Evolutionary conservation across 2,329 filamentous ascomycete genomes (phyloP), one percentile per base, ranked within the genome.

Genomic region (Colletotrichum sp.): DNA sequence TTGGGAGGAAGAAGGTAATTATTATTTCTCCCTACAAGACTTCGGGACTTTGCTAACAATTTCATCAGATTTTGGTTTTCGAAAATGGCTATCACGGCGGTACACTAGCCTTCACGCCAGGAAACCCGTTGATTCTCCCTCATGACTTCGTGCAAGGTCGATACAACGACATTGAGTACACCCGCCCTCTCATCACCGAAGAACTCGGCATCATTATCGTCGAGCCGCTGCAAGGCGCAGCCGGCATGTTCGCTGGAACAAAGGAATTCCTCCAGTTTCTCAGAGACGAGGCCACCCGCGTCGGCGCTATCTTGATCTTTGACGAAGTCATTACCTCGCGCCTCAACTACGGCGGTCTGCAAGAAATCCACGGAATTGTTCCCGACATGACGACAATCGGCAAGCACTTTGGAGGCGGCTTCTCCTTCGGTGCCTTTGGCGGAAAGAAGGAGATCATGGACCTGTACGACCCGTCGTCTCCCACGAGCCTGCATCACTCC

Each of bases 261-360:
- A 68, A 65, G 3, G 87, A 87, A 21, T 94, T 94, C 77, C 61
- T 78, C 21, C 64, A 65, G 5, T 72, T 77, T 24, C 71, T 78
- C 39, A 52, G 75, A 13, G 65, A 74, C 21, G 77, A 77, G 26
- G 71, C 77, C 1, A 77, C 67, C 4, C 71, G 77, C 7, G 24
- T 74, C 43, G 89, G 89, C 3, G 90, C 90, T 0, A 74, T 95
- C 1, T 88, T 95, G 77, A 91, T 95, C 43, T 84, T 94, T 16
- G 93, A 95, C 80, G 93, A 95, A 82, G 93, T 95, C 7, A 93
- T 94, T 89, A 94, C 93, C 0, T 93, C 90, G 5, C 87, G 93
- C 3, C 83, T 94, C 32, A 83, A 86, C 21, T 84, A 85, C 3
- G 83, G 86, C 8, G 92, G 93, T 1, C 81, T 92, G 5, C 86